Percentiles rank a stretch among this genome's conserved stretches.
Evolutionary conservation across 345 rosid species (phyloP).

Genomic region (Acer saccharum): DNA sequence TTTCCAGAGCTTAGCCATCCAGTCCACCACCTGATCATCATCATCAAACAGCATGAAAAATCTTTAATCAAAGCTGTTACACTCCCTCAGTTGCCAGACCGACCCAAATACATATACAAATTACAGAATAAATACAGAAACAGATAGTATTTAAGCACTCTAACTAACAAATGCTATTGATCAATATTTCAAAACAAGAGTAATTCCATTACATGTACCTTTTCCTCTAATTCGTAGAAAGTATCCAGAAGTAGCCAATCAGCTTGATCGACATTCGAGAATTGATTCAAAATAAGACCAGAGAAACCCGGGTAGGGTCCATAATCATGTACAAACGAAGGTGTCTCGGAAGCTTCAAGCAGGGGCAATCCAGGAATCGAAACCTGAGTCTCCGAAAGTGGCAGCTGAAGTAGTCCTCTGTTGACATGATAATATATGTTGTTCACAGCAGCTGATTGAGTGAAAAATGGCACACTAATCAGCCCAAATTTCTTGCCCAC

Average conservation of each 20-base stretch:
- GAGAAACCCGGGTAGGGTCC: slow-evolving; percentile 19
- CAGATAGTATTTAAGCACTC: too few species aligned
- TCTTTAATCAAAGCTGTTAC: too few species aligned
- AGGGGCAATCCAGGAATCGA: slow-evolving; percentile 38
- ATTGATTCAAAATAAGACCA: slow-evolving; percentile 23
- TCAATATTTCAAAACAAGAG: too few species aligned
- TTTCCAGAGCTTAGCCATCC: slow-evolving; percentile 22
- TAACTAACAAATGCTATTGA: too few species aligned
- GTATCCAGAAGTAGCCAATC: slow-evolving; percentile 32
- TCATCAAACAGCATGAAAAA: not conserved
- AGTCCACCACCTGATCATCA: slow-evolving; percentile 31
- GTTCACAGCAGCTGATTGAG: slow-evolving; percentile 39
- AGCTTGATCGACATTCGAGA: slow-evolving; percentile 27
- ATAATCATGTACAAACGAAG: slow-evolving; percentile 22
- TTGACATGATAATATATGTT: slow-evolving; percentile 30
- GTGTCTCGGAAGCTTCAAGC: slow-evolving; percentile 23
- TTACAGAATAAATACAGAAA: too few species aligned
- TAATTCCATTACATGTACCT: not conserved
- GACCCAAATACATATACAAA: too few species aligned
- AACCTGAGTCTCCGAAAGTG: slow-evolving; percentile 6
- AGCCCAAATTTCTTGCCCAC: slow-evolving; percentile 35
- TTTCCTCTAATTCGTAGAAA: slow-evolving; percentile 24
- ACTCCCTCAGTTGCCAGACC: too few species aligned
- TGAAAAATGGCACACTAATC: slow-evolving; percentile 25
- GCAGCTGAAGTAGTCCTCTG: slow-evolving; percentile 24